These are phyloP conservation scores for Rhynchosporium agropyri DNA, from an alignment of 2,329 filamentous ascomycete species.

Conservation along the genomic window DNA sequence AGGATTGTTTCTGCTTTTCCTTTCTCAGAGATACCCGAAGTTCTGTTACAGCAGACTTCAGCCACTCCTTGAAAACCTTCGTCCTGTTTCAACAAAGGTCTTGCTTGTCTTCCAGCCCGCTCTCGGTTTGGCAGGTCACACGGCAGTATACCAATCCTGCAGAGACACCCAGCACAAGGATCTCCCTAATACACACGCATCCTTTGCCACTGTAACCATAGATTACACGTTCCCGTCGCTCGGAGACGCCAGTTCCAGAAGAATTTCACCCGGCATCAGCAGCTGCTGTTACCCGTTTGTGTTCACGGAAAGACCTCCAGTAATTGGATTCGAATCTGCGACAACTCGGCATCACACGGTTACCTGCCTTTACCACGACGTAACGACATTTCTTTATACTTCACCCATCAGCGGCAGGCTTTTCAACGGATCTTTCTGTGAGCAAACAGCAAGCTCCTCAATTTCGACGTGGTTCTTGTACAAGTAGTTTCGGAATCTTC, in stretches of 20 bases:
- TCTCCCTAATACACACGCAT: conserved; percentile 21
- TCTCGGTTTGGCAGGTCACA: conserved; percentile 33
- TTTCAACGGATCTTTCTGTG: conserved; percentile 22
- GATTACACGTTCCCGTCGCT: conserved; percentile 32
- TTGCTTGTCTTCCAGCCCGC: conserved; percentile 41
- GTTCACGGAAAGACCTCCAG: conserved; percentile 18
- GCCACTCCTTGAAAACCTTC: conserved; percentile 80
- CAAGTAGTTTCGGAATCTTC: conserved; percentile 24
- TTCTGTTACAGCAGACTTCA: conserved; percentile 62
- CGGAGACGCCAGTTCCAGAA: conserved; percentile 39
- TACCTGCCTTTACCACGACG: conserved; percentile 36
- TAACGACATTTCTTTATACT: conserved; percentile 35
- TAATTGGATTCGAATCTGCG: conserved; percentile 34
- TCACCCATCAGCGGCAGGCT: conserved; percentile 28
- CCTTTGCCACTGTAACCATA: conserved; percentile 29
- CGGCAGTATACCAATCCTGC: conserved; percentile 29
- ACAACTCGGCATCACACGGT: conserved; percentile 36
- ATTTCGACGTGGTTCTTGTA: conserved; percentile 28
- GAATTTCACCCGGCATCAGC: conserved; percentile 35
- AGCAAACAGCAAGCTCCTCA: conserved; percentile 31
- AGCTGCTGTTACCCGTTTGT: conserved; percentile 36
- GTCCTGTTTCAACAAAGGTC: conserved; percentile 81
- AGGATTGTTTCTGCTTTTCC: conserved; percentile 22
- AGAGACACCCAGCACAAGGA: conserved; percentile 20
- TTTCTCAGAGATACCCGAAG: conserved; percentile 33